Evolutionary conservation across 305 asterid species (phyloP), one percentile per base, ranked within the genome.

Genomic region (Fraxinus sp.): DNA sequence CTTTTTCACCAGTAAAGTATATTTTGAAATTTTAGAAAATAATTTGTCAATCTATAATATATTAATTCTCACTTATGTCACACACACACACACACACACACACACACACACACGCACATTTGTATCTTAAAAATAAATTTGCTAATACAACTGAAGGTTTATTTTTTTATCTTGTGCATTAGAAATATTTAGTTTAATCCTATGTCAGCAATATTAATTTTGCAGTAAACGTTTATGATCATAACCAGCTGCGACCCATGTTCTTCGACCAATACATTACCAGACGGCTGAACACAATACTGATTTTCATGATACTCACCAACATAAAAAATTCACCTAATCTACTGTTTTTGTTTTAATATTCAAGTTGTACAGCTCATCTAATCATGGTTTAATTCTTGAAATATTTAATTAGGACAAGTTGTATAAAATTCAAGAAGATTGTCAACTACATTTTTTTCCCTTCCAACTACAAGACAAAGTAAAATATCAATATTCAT

Each of bases 381-480:
- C 70, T 59, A 59, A 59, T 59, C 70, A 7, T 59, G 70, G 70
- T 20, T 20, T 59, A 7, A 6, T 20, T 59, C 28, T 59, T 20
- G 13, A 59, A 59, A 20, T 59, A 59, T 59, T 59, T 59, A 59
- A 59, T 7, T 59, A 59, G 9, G 30, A 59, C 70, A 20, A 20
- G 10, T 2, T 59, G 70, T n/a, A 59, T 20, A 59, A 7, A 59
- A 59, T 18, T 59, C 70, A 59, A 18, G 30, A 59, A 20, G 70
- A 59, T 59, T 52, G 62, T 64, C 90, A 80, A 85, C 84, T 79
- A 77, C 83, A 80, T 4, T 59, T 43, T 30, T 41, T 30, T 22
- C n/a, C 83, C 24, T 70, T 33, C 52, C 24, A 43, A 75, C 89
- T 87, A 87, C 70, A 87, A 55, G 89, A 91, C 92, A 90, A 86